phyloP scores from a whole-genome alignment of 192 early-diverging fungal genomes.

The Coemansia biformis region DNA sequence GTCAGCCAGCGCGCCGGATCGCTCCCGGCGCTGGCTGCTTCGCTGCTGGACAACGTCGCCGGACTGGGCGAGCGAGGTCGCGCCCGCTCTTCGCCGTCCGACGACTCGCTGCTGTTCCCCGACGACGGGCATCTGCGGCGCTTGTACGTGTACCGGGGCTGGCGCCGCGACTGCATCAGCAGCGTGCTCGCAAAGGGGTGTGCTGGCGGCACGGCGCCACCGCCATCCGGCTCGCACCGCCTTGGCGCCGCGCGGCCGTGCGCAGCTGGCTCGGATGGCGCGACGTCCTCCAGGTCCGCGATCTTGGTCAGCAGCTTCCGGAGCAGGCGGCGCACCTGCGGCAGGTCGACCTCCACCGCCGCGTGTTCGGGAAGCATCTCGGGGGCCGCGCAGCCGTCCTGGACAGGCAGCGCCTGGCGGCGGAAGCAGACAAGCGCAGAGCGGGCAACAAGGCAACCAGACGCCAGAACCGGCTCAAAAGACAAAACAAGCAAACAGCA shows the following conservation, averaged over 20 bases:
- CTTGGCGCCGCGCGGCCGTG: not conserved
- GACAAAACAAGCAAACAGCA: no score
- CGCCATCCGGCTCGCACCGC: not conserved
- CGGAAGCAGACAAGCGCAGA: no score
- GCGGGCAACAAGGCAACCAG: no score
- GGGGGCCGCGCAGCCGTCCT: not conserved
- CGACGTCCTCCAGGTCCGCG: slow-evolving; percentile 25
- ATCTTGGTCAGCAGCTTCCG: slow-evolving; percentile 39
- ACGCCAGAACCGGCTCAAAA: no score
- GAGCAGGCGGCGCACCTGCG: slow-evolving; percentile 31
- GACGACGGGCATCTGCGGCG: slow-evolving; percentile 13
- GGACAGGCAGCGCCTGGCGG: not conserved
- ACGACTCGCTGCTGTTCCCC: slow-evolving; percentile 10
- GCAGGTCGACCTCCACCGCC: slow-evolving; percentile 16
- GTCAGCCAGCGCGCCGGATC: slow-evolving; percentile 47
- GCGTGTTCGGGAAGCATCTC: slow-evolving; percentile 28
- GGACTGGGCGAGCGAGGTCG: slow-evolving; percentile 18
- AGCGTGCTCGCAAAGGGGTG: slow-evolving; percentile 28
- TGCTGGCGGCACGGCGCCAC: slow-evolving; percentile 17
- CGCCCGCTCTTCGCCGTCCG: not conserved
- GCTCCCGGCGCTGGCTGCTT: slow-evolving; percentile 10
- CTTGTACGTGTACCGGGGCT: slow-evolving; percentile 45
- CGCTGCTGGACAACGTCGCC: slow-evolving; percentile 31
- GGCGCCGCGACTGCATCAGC: slow-evolving; percentile 3
- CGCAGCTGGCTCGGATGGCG: not conserved